Evolutionary conservation across 495 filamentous ascomycete genomes (phyloP).

Genomic region (Penicillium angulare): DNA sequence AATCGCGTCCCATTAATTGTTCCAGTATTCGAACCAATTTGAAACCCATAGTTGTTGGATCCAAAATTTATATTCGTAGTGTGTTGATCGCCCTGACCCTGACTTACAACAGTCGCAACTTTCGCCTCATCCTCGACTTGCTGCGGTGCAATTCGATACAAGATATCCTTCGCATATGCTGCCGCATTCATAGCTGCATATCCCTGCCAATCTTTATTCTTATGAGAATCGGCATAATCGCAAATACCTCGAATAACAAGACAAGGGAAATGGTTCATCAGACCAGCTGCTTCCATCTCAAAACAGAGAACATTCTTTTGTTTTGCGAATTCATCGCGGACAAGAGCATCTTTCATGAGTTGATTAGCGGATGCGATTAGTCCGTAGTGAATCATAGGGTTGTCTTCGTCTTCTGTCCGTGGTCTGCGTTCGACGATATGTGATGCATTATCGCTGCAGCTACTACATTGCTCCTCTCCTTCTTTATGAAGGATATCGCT

Average conservation of each 20-base stretch:
- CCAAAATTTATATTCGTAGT: no score
- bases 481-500: background rate
- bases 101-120: no score
- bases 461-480: background rate
- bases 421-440: background rate
- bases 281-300: slow-evolving; percentile 40
- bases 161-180: slow-evolving; percentile 27
- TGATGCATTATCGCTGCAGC: background rate
- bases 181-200: slow-evolving; percentile 34
- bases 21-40: no score
- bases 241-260: slow-evolving; percentile 37
- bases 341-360: slow-evolving; percentile 17
- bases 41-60: no score
- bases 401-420: background rate
- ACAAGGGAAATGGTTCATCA: slow-evolving; percentile 35
- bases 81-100: no score
- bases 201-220: slow-evolving; percentile 32
- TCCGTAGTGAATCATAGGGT: slow-evolving; percentile 19
- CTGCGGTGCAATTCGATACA: background rate
- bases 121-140: background rate
- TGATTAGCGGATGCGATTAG: slow-evolving; percentile 20
- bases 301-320: background rate
- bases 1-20: no score
- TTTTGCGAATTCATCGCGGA: slow-evolving; percentile 12
- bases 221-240: slow-evolving; percentile 40